A percentile compares a stretch with the other conserved stretches of the same genome.
Evolutionary conservation across 768 basidiomycete species (phyloP).

Genomic region (Kwoniella botswanensis): DNA sequence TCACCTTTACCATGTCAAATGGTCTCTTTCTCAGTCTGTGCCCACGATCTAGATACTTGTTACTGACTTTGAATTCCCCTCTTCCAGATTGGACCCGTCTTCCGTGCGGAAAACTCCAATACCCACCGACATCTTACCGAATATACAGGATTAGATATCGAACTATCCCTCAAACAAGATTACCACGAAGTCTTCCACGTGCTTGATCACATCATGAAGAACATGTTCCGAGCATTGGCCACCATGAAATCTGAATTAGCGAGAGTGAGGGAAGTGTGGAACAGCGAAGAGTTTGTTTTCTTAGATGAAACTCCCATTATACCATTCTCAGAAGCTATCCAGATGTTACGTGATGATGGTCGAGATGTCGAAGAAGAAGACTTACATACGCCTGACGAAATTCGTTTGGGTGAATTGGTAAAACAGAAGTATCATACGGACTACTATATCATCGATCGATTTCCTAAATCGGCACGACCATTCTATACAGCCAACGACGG

Average conservation of each 20-base stretch:
- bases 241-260: slow-evolving; percentile 72
- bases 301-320: slow-evolving; percentile 81
- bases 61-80: too few species aligned
- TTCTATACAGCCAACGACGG: slow-evolving; percentile 97
- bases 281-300: slow-evolving; percentile 91
- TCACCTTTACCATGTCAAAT: too few species aligned
- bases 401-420: slow-evolving; percentile 81
- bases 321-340: slow-evolving; percentile 81
- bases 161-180: slow-evolving; percentile 94
- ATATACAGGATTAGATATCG: slow-evolving; percentile 95
- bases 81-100: slow-evolving; percentile 68
- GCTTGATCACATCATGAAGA: slow-evolving; percentile 78
- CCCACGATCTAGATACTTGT: too few species aligned
- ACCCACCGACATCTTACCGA: slow-evolving; percentile 96
- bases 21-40: too few species aligned
- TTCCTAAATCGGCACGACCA: slow-evolving; percentile 87
- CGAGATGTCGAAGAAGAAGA: slow-evolving; percentile 71
- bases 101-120: slow-evolving; percentile 93
- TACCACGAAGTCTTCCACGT: slow-evolving; percentile 94
- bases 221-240: slow-evolving; percentile 66
- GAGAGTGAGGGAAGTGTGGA: slow-evolving; percentile 78
- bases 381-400: slow-evolving; percentile 93
- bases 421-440: slow-evolving; percentile 91
- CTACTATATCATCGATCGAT: slow-evolving; percentile 98
- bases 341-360: slow-evolving; percentile 70